Evolutionary conservation across 495 filamentous ascomycete genomes (phyloP), one percentile per base, ranked within the genome.

Genomic region (Neurospora cerealis): DNA sequence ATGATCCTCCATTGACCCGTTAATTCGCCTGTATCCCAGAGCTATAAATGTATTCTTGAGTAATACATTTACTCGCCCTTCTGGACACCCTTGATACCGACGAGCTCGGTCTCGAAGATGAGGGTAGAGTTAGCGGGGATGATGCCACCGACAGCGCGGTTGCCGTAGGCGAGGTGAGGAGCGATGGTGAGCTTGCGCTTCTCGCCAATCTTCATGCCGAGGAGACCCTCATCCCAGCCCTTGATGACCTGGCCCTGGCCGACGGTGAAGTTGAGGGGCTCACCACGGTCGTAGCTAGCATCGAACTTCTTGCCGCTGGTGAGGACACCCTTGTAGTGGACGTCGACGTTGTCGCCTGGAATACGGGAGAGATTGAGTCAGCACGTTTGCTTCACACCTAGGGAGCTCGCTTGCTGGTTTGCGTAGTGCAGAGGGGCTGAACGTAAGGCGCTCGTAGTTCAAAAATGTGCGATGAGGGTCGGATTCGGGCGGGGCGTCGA

Each of bases 141-240:
- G 78, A 95, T 93, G 32, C 88, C 87, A 13, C 91, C 92, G 77
- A 89, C 85, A 36, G 79, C 87, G 70, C 87, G 84, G 74, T 89
- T 82, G 19, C 94, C 94, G 81, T 97, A 97, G 42, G 86, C 94
- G 73, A 89, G 85, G 74, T 89, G 83, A 28, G 93, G 91, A 24
- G 92, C 90, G 74, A 97, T 96, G 42, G 90, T 95, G 78, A 97
- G 83, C 75, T 76, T 79, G 77, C 80, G 87, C 88, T 92, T 93
- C 86, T 97, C 94, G 46, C 94, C 94, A 75, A 95, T 87, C 80
- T 94, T 96, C 94, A 97, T 97, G 77, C 92, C 92, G 71, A 94
- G 78, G 34, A 96, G 85, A 54, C 93, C 93, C 78, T 93, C 81
- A 80, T 97, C 94, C 94, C 94, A 96, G 77, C 84, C 93, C 84